These are phyloP conservation scores for Euphorbia lathyris DNA, from an alignment of 345 rosid species.

Conservation along the genomic window DNA sequence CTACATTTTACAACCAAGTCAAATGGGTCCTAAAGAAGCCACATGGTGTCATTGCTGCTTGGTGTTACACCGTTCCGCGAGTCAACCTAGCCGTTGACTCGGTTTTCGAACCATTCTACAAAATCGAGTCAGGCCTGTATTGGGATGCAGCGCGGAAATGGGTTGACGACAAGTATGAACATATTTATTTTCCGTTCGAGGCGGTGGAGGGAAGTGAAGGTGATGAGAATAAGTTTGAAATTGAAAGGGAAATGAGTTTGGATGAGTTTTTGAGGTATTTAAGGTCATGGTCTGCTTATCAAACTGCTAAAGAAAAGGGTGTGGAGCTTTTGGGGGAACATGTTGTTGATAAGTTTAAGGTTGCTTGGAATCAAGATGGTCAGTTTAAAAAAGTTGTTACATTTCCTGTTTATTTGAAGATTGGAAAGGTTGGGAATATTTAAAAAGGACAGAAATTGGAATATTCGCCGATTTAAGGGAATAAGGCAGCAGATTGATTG, in stretches of 20 bases:
- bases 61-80: constrained; percentile 80
- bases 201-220: constrained; percentile 38
- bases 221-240: constrained; percentile 29
- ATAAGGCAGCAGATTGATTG: no score
- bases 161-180: constrained; percentile 55
- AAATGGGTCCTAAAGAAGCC: constrained; percentile 70
- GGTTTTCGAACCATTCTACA: constrained; percentile 48
- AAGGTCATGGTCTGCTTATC: constrained; percentile 67
- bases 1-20: constrained; percentile 53
- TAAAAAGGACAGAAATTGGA: no score
- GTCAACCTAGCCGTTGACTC: constrained; percentile 48
- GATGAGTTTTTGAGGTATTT: constrained; percentile 53
- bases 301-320: constrained; percentile 60
- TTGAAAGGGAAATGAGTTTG: constrained; percentile 53
- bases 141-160: constrained; percentile 59
- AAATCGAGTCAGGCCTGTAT: constrained; percentile 32
- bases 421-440: constrained; percentile 49
- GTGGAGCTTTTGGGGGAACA: constrained; percentile 52
- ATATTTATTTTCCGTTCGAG: constrained; percentile 69
- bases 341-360: constrained; percentile 36
- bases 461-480: no score
- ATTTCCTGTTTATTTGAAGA: constrained; percentile 60
- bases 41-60: constrained; percentile 64
- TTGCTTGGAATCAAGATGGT: constrained; percentile 56
- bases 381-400: constrained; percentile 34